Percentiles rank a stretch among this genome's conserved stretches.
Evolutionary conservation across 768 basidiomycete species (phyloP).

Genomic region (Rhodotorula graminis): DNA sequence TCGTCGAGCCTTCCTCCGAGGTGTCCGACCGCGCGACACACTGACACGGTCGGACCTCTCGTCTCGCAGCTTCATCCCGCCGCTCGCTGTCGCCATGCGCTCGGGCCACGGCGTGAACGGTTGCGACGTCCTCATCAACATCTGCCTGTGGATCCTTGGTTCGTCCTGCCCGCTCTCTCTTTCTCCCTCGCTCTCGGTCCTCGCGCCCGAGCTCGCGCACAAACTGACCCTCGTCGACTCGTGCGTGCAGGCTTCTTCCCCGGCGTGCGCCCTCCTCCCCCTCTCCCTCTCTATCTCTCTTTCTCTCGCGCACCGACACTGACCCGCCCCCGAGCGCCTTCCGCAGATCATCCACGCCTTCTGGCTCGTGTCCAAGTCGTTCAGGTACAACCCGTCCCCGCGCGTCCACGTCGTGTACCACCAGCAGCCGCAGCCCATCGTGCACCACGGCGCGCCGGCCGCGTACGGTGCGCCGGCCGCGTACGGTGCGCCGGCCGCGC

Average conservation of each 20-base stretch:
- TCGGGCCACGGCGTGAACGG: background rate
- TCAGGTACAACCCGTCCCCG: background rate
- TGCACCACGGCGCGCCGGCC: background rate
- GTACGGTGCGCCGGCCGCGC: too few relatives aligned
- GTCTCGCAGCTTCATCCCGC: background rate
- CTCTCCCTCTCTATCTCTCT: too few relatives aligned
- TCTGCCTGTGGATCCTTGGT: background rate
- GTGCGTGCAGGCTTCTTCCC: background rate
- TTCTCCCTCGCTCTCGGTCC: too few relatives aligned
- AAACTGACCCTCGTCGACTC: background rate
- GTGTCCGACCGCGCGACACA: too few relatives aligned
- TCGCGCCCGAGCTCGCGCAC: background rate
- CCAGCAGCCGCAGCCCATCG: background rate
- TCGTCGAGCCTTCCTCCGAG: background rate
- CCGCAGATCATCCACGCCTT: slow-evolving; percentile 15
- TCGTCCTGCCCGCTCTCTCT: background rate
- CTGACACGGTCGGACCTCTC: too few relatives aligned
- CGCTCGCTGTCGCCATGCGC: background rate
- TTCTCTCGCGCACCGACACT: background rate
- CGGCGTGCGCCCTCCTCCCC: background rate
- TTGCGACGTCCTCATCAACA: background rate
- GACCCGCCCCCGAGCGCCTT: too few relatives aligned
- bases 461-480: background rate
- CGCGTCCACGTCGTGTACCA: background rate
- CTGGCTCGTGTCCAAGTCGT: slow-evolving; percentile 5